These are phyloP conservation scores for Ophiostoma ips DNA, from an alignment of 2,329 filamentous ascomycete species.

Conservation along the genomic window DNA sequence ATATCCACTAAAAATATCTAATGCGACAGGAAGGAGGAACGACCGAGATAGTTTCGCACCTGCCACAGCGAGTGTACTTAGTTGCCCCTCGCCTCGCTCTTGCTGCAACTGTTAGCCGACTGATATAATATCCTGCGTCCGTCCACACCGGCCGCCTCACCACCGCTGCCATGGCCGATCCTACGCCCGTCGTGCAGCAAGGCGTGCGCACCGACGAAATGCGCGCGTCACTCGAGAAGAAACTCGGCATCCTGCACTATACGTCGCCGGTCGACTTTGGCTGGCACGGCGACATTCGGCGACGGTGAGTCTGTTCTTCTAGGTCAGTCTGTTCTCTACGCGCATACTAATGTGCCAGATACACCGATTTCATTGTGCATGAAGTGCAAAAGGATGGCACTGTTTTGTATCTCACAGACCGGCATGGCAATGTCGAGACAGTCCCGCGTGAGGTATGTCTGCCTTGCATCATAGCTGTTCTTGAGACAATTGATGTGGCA, in stretches of 20 bases:
- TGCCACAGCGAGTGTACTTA: too few relatives aligned
- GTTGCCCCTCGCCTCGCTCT: too few relatives aligned
- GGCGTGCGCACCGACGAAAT: slow-evolving; percentile 17
- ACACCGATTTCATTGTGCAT: slow-evolving; percentile 86
- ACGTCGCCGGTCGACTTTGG: slow-evolving; percentile 25
- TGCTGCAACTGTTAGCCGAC: too few relatives aligned
- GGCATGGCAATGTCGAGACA: slow-evolving; percentile 1
- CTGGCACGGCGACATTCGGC: slow-evolving; percentile 31
- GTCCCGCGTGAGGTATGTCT: background rate
- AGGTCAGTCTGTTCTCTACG: too few relatives aligned
- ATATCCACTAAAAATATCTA: slow-evolving; percentile 2
- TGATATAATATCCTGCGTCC: too few relatives aligned
- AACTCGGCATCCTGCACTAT: slow-evolving; percentile 28
- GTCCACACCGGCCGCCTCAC: too few relatives aligned
- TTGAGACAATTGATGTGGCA: background rate
- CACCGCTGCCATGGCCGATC: slow-evolving; percentile 6
- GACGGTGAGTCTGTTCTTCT: slow-evolving; percentile 23
- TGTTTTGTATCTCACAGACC: slow-evolving; percentile 53
- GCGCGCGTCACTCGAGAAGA: slow-evolving; percentile 20
- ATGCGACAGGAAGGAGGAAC: background rate
- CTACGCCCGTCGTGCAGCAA: background rate
- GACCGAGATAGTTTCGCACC: slow-evolving; percentile 1
- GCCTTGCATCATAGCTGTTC: too few relatives aligned
- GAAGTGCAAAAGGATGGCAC: slow-evolving; percentile 66
- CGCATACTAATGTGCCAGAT: slow-evolving; percentile 33